A percentile compares a stretch with the other conserved stretches of the same genome.
phyloP scores from a whole-genome alignment of 768 basidiomycete species.

The Hypholoma sublateritium region DNA sequence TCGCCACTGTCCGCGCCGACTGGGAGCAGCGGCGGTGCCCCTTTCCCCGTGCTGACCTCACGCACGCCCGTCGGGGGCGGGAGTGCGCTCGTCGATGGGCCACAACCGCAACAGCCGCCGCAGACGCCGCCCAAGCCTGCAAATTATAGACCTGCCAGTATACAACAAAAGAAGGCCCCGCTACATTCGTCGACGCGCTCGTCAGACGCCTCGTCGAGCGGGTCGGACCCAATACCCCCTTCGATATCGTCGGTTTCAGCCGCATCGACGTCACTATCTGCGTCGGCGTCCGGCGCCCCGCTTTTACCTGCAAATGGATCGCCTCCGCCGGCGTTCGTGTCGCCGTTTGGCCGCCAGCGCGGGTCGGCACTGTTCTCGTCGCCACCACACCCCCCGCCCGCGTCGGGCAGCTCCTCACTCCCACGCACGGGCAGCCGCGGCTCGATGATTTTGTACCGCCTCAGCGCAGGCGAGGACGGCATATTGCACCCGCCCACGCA shows the following conservation, averaged over 20 bases:
- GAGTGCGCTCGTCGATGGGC: background rate
- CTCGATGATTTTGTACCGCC: constrained; percentile 35
- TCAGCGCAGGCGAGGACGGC: constrained; percentile 11
- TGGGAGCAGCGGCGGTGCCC: background rate
- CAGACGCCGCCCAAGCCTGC: background rate
- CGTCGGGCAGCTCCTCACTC: background rate
- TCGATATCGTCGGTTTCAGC: background rate
- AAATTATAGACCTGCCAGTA: background rate
- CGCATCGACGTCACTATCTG: background rate
- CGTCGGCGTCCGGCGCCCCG: background rate
- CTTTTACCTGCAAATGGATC: background rate
- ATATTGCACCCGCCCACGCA: background rate
- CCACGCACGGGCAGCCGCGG: constrained; percentile 17
- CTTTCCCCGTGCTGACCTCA: constrained; percentile 1
- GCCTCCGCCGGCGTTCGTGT: background rate
- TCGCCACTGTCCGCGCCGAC: background rate
- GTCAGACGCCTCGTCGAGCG: background rate
- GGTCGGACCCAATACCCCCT: background rate
- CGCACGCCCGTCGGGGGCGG: background rate
- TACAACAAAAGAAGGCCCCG: background rate
- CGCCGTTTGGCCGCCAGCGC: background rate
- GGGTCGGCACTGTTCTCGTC: background rate
- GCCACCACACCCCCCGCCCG: background rate
- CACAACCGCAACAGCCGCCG: background rate
- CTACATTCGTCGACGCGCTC: background rate